Conservation (phyloP, 805 yeast species). For the Clavispora asparagi region DNA sequence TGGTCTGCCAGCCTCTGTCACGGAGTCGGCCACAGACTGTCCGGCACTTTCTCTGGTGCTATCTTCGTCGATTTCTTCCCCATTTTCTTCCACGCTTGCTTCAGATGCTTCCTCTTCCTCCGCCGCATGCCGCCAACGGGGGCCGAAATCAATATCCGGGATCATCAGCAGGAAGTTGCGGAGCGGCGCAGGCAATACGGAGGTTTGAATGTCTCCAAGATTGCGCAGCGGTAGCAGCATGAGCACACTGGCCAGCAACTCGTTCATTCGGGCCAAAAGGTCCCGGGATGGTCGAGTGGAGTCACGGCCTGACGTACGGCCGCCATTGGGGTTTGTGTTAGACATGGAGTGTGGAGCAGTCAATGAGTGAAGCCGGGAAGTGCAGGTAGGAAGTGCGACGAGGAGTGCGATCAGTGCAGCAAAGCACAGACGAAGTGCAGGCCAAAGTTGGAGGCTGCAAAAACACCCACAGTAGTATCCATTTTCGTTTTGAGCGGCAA, state of each 20-base stretch:
- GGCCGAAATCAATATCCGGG: neutral
- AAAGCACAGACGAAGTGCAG: neutral
- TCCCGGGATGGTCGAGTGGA: neutral
- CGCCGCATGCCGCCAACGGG: neutral
- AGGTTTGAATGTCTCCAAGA: neutral
- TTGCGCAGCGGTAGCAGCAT: neutral
- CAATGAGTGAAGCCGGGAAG: neutral
- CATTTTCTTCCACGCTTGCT: neutral
- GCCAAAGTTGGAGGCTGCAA: too few relatives aligned
- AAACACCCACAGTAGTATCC: too few relatives aligned
- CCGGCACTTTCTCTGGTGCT: neutral
- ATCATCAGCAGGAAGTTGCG: slow-evolving; percentile 3
- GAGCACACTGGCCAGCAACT: slow-evolving; percentile 4
- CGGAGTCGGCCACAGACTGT: too few relatives aligned
- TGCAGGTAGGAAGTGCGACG: neutral
- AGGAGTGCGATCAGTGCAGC: neutral
- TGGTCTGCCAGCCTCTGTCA: too few relatives aligned
- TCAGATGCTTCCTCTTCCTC: neutral
- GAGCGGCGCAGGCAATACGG: slow-evolving; percentile 3
- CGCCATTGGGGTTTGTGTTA: neutral
- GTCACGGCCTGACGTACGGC: neutral
- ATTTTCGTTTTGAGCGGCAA: too few relatives aligned
- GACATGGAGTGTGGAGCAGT: neutral
- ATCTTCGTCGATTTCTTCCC: neutral
- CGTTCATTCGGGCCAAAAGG: slow-evolving; percentile 4